These are phyloP conservation scores for Chalciporus sp. DNA, from an alignment of 1,284 basidiomycete species.

Conservation along the genomic window DNA sequence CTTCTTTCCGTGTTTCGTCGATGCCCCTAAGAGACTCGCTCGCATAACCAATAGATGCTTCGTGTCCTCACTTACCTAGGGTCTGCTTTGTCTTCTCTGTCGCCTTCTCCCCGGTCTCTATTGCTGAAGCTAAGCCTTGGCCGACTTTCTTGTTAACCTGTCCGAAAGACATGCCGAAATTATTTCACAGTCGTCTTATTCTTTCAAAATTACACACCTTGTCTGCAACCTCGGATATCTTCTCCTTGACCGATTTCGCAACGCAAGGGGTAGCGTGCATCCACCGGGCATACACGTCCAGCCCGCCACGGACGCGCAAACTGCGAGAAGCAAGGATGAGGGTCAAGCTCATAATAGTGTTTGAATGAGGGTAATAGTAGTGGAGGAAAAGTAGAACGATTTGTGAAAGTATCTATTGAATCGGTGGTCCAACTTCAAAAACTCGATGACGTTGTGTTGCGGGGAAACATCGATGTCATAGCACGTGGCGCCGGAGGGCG, in stretches of 20 bases:
- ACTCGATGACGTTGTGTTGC: conserved; percentile 6
- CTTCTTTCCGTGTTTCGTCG: conserved; percentile 36
- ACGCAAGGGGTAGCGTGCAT: conserved; percentile 52
- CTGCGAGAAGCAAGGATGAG: not conserved
- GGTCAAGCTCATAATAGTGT: conserved; percentile 1
- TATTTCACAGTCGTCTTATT: not conserved
- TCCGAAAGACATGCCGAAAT: not conserved
- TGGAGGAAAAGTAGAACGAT: not conserved
- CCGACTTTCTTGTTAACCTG: conserved; percentile 68
- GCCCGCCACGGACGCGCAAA: not conserved
- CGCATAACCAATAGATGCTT: not conserved
- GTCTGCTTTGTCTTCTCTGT: conserved; percentile 57
- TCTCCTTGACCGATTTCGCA: conserved; percentile 59
- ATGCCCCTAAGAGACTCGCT: conserved; percentile 27
- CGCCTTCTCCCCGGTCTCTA: conserved; percentile 63
- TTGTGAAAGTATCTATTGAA: no score
- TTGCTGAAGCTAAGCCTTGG: conserved; percentile 58
- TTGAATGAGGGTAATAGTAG: not conserved
- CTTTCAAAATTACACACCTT: conserved; percentile 42
- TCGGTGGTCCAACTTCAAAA: no score
- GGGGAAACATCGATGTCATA: conserved; percentile 2
- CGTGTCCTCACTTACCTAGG: conserved; percentile 41
- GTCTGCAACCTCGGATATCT: conserved; percentile 60
- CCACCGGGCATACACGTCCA: conserved; percentile 29
- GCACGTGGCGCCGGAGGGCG: no score